Evolutionary conservation across 192 early-diverging fungal species (phyloP), one percentile per base, ranked within the genome.

Genomic region (Backusella luteola): DNA sequence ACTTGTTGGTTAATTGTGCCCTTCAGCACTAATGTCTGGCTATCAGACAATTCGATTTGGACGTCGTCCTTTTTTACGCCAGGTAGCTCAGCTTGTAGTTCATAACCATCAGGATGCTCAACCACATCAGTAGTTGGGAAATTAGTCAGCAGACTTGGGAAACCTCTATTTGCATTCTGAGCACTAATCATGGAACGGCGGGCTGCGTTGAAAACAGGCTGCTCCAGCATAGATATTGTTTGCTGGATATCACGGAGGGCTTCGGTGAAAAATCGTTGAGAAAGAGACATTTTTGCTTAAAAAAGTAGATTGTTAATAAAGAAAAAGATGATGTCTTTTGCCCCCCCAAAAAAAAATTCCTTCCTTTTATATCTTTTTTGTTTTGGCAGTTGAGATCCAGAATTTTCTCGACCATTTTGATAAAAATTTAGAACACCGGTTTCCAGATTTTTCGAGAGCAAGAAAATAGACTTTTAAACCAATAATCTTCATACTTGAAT

Each of bases 61-160:
- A 84, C 52, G 71, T 81, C 76, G 4, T 84, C 71, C 38, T 84
- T 84, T 19, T 76, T 73, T 41, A 81, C 71, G 26, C 83, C 83
- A 70, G 83, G 83, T 34, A 84, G 53, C 71, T 84, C 83, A 9
- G 83, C 83, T 34, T 84, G 80, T 6, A 84, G 34, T n/a, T 81
- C 53, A 74, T 84, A 84, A 34, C 34, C 71, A 67, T 78, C 72
- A 26, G 71, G 67, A 8, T 77, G 74, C 73, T 84, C 83, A 6
- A 34, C 19, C 26, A 84, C 39, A 75, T 84, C 80, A 29, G 80
- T 77, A 4, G 79, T 67, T 7, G 83, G 83, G 67, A 75, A 75
- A 9, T 69, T 41, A 12, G 44, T 66, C 4, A 39, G 12, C 23
- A 21, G 9, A 15, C 29, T 17, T 26, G 26, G 12, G 23, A 36